These are phyloP conservation scores for Bruguiera sexangula DNA, from an alignment of 345 rosid species.

Conservation along the genomic window DNA sequence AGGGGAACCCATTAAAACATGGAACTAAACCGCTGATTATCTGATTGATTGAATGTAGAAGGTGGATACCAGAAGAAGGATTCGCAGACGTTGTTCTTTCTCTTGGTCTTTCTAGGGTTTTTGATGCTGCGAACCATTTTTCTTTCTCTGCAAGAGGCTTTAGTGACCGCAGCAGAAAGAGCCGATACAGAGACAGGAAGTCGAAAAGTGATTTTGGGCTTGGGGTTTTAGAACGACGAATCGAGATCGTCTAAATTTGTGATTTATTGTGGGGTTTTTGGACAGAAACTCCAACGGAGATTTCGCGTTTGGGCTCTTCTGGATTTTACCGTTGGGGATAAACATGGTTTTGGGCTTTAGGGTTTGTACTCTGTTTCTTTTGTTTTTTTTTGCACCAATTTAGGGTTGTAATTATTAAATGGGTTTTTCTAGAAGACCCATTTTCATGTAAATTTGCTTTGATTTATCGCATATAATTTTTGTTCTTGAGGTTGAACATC, in stretches of 20 bases:
- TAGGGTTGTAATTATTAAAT: too few relatives aligned
- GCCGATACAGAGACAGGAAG: neutral
- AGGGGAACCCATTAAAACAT: neutral
- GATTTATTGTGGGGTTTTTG: too few relatives aligned
- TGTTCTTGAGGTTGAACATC: too few relatives aligned
- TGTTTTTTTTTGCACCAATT: too few relatives aligned
- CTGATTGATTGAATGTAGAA: neutral
- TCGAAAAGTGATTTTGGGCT: neutral
- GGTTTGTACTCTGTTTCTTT: too few relatives aligned
- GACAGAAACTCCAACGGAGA: too few relatives aligned
- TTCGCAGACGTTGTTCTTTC: constrained; percentile 62
- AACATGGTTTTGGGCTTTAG: too few relatives aligned
- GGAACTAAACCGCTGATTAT: neutral
- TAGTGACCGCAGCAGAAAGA: neutral
- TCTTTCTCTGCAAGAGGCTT: neutral
- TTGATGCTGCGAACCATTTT: constrained; percentile 66
- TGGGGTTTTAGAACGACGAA: neutral
- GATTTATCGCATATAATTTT: too few relatives aligned
- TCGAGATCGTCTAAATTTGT: neutral
- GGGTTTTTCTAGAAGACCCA: too few relatives aligned
- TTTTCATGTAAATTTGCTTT: too few relatives aligned
- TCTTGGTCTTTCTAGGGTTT: constrained; percentile 73
- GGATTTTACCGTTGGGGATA: too few relatives aligned
- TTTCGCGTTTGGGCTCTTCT: too few relatives aligned
- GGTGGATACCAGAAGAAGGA: neutral